phyloP scores from a whole-genome alignment of 2,329 filamentous ascomycete species.

The Trichoderma brevicompactum region DNA sequence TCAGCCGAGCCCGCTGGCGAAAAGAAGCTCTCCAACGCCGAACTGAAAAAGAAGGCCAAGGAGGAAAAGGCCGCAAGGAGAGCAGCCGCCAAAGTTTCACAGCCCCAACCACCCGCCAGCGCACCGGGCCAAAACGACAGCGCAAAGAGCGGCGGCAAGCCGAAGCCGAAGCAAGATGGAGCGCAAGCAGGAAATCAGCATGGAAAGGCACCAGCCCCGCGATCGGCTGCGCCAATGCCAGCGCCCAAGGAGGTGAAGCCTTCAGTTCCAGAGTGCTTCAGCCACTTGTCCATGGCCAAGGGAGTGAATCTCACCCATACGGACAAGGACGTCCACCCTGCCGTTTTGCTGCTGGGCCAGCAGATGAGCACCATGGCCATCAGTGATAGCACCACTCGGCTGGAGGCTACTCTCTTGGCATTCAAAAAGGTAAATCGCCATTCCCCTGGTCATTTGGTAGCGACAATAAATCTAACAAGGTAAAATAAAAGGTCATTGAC shows the following conservation, averaged over 20 bases:
- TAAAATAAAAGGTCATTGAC: constrained; percentile 72
- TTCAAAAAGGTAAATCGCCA: constrained; percentile 73
- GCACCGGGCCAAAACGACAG: constrained; percentile 43
- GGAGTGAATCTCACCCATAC: constrained; percentile 60
- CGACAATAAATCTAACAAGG: background rate
- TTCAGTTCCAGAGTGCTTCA: constrained; percentile 73
- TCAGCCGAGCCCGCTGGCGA: constrained; percentile 37
- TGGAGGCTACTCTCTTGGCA: constrained; percentile 83
- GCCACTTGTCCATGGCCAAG: constrained; percentile 75
- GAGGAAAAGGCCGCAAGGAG: constrained; percentile 89
- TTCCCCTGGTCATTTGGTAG: background rate
- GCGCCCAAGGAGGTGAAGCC: constrained; percentile 59
- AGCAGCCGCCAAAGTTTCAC: constrained; percentile 68
- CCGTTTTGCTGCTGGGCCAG: constrained; percentile 81
- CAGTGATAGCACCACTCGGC: constrained; percentile 84
- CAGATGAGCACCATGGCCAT: constrained; percentile 89
- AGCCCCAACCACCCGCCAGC: constrained; percentile 48
- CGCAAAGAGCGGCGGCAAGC: constrained; percentile 53
- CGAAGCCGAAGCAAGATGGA: constrained; percentile 53
- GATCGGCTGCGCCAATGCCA: constrained; percentile 39
- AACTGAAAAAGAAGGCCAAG: constrained; percentile 86
- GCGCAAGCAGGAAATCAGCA: constrained; percentile 38
- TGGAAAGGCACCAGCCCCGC: constrained; percentile 43
- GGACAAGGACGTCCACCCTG: constrained; percentile 82
- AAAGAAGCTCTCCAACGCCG: constrained; percentile 71